Conservation (phyloP, 169 alveolate genomes). For the Cryptosporidium sp. region DNA sequence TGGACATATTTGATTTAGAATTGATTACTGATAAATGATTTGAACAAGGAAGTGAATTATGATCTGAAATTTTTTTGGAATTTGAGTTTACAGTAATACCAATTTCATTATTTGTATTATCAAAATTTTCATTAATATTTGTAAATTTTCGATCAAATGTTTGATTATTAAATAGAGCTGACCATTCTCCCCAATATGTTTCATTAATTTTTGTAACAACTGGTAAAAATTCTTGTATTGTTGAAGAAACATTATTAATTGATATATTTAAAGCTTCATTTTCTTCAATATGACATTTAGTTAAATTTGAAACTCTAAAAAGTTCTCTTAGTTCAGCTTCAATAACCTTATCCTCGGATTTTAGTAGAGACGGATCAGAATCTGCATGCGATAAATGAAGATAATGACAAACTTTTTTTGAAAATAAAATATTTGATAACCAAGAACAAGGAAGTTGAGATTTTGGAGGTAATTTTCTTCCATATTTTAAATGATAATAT, state of each 20-base stretch:
- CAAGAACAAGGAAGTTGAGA: slow-evolving; percentile 68
- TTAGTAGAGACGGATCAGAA: background rate
- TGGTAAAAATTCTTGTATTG: slow-evolving; percentile 10
- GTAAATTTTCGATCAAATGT: background rate
- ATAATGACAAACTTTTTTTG: slow-evolving; percentile 48
- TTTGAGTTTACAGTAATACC: background rate
- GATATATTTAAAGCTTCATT: slow-evolving; percentile 45
- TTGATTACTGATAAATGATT: slow-evolving; percentile 5
- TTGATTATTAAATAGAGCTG: slow-evolving; percentile 8
- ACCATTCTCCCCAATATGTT: slow-evolving; percentile 72
- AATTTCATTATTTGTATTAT: background rate
- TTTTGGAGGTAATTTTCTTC: background rate
- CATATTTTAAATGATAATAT: slow-evolving; percentile 46
- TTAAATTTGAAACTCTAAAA: background rate
- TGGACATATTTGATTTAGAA: slow-evolving; percentile 6
- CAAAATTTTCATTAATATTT: background rate
- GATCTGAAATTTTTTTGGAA: slow-evolving; percentile 24
- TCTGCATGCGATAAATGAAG: slow-evolving; percentile 11
- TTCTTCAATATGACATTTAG: slow-evolving; percentile 41
- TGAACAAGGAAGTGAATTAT: slow-evolving; percentile 22
- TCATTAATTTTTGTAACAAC: background rate
- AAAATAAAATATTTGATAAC: slow-evolving; percentile 54
- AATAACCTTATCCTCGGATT: background rate
- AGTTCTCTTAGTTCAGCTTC: background rate
- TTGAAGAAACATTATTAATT: slow-evolving; percentile 2